These are phyloP conservation scores for Echites panduratus DNA, from an alignment of 257 asterid species.

Conservation along the genomic window DNA sequence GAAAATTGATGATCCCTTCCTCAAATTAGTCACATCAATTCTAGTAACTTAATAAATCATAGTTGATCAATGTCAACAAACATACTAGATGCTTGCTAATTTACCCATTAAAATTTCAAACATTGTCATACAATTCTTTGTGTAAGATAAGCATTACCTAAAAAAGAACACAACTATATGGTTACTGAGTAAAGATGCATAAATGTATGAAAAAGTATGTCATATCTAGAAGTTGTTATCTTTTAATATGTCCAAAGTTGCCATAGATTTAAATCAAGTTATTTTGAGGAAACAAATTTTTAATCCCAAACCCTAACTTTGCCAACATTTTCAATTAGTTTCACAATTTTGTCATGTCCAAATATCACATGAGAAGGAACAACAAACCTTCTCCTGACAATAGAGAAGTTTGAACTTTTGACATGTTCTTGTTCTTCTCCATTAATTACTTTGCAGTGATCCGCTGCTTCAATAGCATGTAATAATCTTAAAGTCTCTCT, in stretches of 20 bases:
- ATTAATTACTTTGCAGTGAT: constrained; percentile 17
- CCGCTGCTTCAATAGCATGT: constrained; percentile 60
- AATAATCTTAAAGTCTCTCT: constrained; percentile 72
- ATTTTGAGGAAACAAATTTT: neutral
- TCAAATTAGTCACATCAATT: neutral
- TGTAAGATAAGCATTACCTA: neutral
- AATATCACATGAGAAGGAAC: neutral
- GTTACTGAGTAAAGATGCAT: neutral
- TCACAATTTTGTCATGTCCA: constrained; percentile 1
- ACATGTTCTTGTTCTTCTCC: constrained; percentile 22
- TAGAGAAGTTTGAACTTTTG: constrained; percentile 25
- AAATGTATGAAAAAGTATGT: neutral
- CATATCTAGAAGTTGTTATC: neutral
- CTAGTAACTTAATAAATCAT: neutral
- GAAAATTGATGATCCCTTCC: neutral
- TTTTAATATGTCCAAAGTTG: neutral
- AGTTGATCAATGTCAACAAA: neutral
- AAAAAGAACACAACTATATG: neutral
- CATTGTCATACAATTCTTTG: neutral
- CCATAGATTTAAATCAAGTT: neutral
- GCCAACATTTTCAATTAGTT: neutral
- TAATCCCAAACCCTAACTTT: neutral
- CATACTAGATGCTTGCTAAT: neutral
- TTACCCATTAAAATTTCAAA: neutral
- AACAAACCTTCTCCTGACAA: constrained; percentile 68